Evolutionary conservation across 2,329 filamentous ascomycete species (phyloP), one percentile per base, ranked within the genome.

Genomic region (Paecilomyces variotii): DNA sequence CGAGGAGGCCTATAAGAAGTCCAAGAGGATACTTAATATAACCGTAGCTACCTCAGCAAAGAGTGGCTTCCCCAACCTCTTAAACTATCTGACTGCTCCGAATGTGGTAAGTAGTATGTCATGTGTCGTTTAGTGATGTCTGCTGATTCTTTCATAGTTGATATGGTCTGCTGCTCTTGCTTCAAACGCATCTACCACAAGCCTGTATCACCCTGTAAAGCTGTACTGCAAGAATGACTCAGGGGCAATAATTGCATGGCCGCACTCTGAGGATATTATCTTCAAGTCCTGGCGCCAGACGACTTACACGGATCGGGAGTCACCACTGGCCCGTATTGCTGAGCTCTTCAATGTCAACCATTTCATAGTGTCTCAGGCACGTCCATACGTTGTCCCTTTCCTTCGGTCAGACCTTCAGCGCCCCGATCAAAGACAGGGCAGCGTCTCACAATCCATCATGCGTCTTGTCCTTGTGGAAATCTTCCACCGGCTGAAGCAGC

Each of bases 311-410:
- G 86, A 89, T 61, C 84, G 84, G 50, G 86, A 86, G 63, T 85
- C 83, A 0, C 85, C 85, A 0, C 81, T 94, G 1, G 81, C 85
- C 57, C 84, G 90, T 45, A 86, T 94, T 30, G 85, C 88, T 5
- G 88, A 93, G 74, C 83, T 93, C 10, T 94, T 94, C 81, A 95
- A 95, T 70, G 90, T 95, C 56, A 95, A 96, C 70, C 92, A 97
- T 77, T 97, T 95, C 75, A 91, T 97, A 63, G 86, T 97, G 64
- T 94, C 89, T 63, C 93, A 97, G 76, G 91, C 93, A 0, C 83
- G 92, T 2, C 93, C 93, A 0, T 96, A 96, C 72, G 80, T 96
- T 14, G 87, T 93, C 28, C 92, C 92, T 0, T 94, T 96, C 67
- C 80, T 95, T 4, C 86, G 88, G 61, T 88, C 87, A 53, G 89